Evolutionary conservation across 2,329 filamentous ascomycete genomes (phyloP).

Genomic region (Lizonia empirigonia): DNA sequence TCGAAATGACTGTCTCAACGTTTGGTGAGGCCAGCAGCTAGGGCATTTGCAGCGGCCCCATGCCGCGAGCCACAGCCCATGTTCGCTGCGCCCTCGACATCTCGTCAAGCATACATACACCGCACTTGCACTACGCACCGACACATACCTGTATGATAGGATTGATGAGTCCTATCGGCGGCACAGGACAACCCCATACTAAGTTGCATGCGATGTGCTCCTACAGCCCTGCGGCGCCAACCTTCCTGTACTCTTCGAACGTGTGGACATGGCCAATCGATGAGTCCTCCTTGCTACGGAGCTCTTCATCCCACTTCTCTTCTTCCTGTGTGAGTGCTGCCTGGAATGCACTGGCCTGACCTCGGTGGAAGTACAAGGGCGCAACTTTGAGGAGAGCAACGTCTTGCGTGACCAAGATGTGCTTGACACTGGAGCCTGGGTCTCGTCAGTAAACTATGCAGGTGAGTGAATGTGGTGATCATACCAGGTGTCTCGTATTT

Average conservation of each 20-base stretch:
- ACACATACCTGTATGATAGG: not conserved
- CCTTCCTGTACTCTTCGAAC: constrained; percentile 57
- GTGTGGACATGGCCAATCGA: constrained; percentile 34
- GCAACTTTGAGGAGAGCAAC: constrained; percentile 51
- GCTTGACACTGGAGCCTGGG: constrained; percentile 50
- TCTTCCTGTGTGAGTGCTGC: constrained; percentile 52
- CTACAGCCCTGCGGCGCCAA: constrained; percentile 39
- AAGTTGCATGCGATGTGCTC: not conserved
- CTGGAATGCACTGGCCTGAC: constrained; percentile 50
- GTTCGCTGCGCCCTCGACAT: not conserved
- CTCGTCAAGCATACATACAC: not conserved
- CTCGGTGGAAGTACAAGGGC: constrained; percentile 53
- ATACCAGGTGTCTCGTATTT: constrained; percentile 57
- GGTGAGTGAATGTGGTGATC: not conserved
- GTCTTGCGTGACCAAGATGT: constrained; percentile 54
- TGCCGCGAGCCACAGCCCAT: not conserved
- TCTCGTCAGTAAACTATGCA: constrained; percentile 12
- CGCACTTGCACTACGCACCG: not conserved
- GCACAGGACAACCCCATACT: not conserved
- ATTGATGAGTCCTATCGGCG: not conserved
- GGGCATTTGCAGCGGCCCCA: constrained; percentile 1
- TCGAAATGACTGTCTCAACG: constrained; percentile 1
- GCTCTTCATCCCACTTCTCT: constrained; percentile 53
- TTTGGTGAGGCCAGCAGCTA: not conserved
- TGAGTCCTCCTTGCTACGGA: constrained; percentile 37